Evolutionary conservation across 2,329 filamentous ascomycete species (phyloP).

Genomic region (Colletotrichum trifolii): DNA sequence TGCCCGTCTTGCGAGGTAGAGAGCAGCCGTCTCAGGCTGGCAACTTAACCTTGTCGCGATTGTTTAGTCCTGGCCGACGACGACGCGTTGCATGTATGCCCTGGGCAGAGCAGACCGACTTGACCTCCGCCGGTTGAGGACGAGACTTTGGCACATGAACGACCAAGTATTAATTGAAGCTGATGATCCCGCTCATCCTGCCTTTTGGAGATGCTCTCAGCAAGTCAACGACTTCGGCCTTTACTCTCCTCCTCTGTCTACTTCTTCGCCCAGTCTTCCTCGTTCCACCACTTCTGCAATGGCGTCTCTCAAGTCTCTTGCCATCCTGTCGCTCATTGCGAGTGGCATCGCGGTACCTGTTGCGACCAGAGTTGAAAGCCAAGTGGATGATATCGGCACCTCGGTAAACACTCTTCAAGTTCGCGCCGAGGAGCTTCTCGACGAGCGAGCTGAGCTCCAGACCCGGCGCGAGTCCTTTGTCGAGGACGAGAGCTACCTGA

Average conservation of each 20-base stretch:
- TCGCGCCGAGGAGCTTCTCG: not conserved
- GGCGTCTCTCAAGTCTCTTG: conserved; percentile 1
- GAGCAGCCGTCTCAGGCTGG: conserved; percentile 5
- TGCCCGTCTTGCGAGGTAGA: not conserved
- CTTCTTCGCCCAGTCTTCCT: not conserved
- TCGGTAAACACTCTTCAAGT: not conserved
- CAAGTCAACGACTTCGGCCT: not conserved
- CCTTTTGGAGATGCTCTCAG: not conserved
- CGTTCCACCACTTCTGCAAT: not conserved
- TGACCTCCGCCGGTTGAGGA: not conserved
- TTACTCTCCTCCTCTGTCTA: not conserved
- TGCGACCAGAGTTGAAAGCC: not conserved
- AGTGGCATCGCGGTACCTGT: conserved; percentile 4
- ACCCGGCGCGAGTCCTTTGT: not conserved
- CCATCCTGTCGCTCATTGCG: conserved; percentile 9
- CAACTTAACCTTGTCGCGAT: conserved; percentile 18
- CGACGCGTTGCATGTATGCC: no score
- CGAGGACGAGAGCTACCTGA: not conserved
- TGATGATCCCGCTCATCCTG: no score
- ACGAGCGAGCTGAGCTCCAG: not conserved
- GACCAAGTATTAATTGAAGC: no score
- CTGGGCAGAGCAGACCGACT: not conserved
- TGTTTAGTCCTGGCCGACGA: not conserved
- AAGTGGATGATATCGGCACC: not conserved
- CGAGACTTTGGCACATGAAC: no score